Percentiles rank a stretch among this genome's conserved stretches.
Conservation (phyloP, 176 grass and related monocot genomes). For the Elymus sibiricus region DNA sequence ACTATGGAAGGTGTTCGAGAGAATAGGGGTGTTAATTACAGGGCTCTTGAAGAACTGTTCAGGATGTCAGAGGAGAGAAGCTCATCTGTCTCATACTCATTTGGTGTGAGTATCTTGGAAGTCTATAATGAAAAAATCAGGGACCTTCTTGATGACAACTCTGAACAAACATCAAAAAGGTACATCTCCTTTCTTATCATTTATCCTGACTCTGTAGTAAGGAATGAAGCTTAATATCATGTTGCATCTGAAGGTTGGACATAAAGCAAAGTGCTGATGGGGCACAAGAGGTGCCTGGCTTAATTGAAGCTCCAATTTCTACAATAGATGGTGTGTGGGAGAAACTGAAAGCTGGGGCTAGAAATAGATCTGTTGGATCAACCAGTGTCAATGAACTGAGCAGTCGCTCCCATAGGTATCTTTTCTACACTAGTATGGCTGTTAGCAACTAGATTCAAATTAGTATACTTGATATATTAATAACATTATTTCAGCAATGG, state of each 20-base stretch:
- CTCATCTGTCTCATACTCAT: constrained; percentile 44
- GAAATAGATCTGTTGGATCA: constrained; percentile 88
- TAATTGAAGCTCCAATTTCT: constrained; percentile 60
- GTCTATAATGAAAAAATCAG: constrained; percentile 96
- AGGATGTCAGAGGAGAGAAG: constrained; percentile 46
- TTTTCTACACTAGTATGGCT: constrained; percentile 4
- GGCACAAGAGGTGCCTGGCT: constrained; percentile 77
- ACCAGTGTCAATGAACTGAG: constrained; percentile 89
- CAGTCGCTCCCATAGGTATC: constrained; percentile 86
- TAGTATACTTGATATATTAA: neutral
- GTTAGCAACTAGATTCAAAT: neutral
- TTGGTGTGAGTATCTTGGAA: constrained; percentile 88
- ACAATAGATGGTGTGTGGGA: constrained; percentile 76
- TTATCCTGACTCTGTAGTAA: neutral
- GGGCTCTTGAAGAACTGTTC: constrained; percentile 89
- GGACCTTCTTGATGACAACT: constrained; percentile 70
- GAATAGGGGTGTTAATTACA: constrained; percentile 92
- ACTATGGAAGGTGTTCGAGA: constrained; percentile 93
- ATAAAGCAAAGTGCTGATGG: constrained; percentile 82
- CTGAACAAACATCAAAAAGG: constrained; percentile 59
- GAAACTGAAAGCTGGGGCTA: constrained; percentile 64
- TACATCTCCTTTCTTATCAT: constrained; percentile 23
- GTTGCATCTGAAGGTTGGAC: constrained; percentile 71
- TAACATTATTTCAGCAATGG: neutral
- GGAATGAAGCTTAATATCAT: constrained; percentile 7